Evolutionary conservation across 2,329 filamentous ascomycete species (phyloP).

Genomic region (Aureobasidium sp.): DNA sequence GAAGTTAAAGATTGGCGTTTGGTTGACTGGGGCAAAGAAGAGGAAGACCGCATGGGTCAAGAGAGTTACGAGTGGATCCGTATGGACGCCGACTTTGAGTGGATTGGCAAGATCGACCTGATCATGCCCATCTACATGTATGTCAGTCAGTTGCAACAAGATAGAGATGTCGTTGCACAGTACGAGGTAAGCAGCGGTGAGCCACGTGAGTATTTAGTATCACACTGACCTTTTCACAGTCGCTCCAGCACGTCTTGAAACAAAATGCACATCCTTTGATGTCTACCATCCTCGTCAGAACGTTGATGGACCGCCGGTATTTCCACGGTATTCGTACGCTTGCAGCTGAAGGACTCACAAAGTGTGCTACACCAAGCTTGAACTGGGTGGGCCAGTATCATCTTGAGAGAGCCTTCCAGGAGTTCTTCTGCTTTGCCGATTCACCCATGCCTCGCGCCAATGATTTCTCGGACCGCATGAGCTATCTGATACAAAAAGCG

Average conservation of each 20-base stretch:
- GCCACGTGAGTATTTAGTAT: neutral
- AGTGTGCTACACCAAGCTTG: constrained; percentile 61
- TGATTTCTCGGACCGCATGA: constrained; percentile 78
- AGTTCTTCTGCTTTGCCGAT: constrained; percentile 76
- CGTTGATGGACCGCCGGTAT: constrained; percentile 83
- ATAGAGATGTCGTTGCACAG: constrained; percentile 89
- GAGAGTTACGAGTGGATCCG: constrained; percentile 99
- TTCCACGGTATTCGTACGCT: constrained; percentile 86
- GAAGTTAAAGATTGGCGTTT: constrained; percentile 79
- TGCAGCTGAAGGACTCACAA: constrained; percentile 69
- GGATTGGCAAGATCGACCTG: constrained; percentile 77
- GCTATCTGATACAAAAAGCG: constrained; percentile 75
- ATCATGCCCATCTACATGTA: constrained; percentile 96
- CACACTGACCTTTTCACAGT: constrained; percentile 29
- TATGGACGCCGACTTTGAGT: constrained; percentile 96
- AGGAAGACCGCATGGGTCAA: constrained; percentile 83
- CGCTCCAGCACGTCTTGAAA: constrained; percentile 65
- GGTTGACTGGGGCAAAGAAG: constrained; percentile 79
- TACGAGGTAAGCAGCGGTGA: constrained; percentile 41
- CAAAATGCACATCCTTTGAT: constrained; percentile 66
- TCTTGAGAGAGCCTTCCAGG: constrained; percentile 74
- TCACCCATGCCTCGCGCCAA: constrained; percentile 77
- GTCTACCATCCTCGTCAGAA: constrained; percentile 81
- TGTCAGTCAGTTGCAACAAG: constrained; percentile 91
- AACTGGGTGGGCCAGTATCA: constrained; percentile 76